Conservation (phyloP, 2,329 filamentous ascomycete species). For the Coniochaeta sp. region DNA sequence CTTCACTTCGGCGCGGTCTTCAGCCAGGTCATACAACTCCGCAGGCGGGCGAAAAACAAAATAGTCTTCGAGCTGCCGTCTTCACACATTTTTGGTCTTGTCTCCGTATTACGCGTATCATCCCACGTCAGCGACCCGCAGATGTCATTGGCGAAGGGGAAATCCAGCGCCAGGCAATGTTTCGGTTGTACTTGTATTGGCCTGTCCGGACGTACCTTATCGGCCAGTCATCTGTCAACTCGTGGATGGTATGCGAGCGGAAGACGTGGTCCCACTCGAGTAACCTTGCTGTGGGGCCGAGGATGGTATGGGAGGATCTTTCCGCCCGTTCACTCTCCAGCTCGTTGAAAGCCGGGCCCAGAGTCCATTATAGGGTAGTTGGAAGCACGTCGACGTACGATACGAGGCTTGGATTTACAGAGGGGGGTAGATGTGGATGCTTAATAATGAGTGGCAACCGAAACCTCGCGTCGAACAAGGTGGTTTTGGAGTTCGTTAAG, state of each 20-base stretch:
- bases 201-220: slow-evolving; percentile 35
- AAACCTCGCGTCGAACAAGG: slow-evolving; percentile 38
- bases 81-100: slow-evolving; percentile 25
- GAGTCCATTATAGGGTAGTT: slow-evolving; percentile 32
- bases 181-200: slow-evolving; percentile 41
- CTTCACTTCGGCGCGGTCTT: slow-evolving; percentile 34
- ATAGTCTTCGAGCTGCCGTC: slow-evolving; percentile 31
- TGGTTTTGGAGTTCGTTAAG: slow-evolving; percentile 44
- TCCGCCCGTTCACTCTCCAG: slow-evolving; percentile 15
- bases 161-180: slow-evolving; percentile 40
- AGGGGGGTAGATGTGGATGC: neutral
- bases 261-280: slow-evolving; percentile 24
- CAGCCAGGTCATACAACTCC: slow-evolving; percentile 36
- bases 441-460: slow-evolving; percentile 29
- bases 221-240: slow-evolving; percentile 41
- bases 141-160: slow-evolving; percentile 38
- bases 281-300: slow-evolving; percentile 9
- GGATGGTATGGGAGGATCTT: slow-evolving; percentile 28
- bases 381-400: slow-evolving; percentile 39
- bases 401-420: slow-evolving; percentile 32
- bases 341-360: slow-evolving; percentile 7
- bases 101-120: slow-evolving; percentile 5
- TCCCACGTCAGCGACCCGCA: slow-evolving; percentile 36
- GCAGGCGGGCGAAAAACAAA: slow-evolving; percentile 35
- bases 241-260: slow-evolving; percentile 44